A percentile compares a stretch with the other conserved stretches of the same genome.
Conservation (phyloP, 164 flowering plant genomes). For the Brasenia schreberi region DNA sequence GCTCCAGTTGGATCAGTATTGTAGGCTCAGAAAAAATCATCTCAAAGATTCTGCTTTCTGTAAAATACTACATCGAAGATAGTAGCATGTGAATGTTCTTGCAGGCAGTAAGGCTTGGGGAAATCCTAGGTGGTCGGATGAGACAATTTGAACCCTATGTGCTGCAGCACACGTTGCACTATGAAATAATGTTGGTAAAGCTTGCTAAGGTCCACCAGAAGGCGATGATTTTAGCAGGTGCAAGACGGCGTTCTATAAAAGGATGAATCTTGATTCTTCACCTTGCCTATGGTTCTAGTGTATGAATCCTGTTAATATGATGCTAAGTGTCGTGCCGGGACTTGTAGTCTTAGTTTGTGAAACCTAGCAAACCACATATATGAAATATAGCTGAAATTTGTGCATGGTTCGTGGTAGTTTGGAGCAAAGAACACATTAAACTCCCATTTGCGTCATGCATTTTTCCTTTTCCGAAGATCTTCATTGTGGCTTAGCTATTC, state of each 20-base stretch:
- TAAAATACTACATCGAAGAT: too few species aligned
- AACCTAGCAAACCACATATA: too few species aligned
- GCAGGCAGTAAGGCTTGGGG: slow-evolving; percentile 71
- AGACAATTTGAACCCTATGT: slow-evolving; percentile 67
- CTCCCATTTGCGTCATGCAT: too few species aligned
- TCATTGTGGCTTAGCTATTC: too few species aligned
- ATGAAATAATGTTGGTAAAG: slow-evolving; percentile 47
- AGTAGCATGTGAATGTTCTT: not conserved
- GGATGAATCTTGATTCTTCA: not conserved
- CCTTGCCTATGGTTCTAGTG: not conserved
- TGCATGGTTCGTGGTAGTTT: too few species aligned
- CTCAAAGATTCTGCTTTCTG: slow-evolving; percentile 31
- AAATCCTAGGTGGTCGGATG: slow-evolving; percentile 91
- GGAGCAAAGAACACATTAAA: too few species aligned
- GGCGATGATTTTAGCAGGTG: slow-evolving; percentile 73
- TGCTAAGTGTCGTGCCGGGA: too few species aligned
- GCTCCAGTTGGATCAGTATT: slow-evolving; percentile 92
- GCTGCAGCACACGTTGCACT: slow-evolving; percentile 79
- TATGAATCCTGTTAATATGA: too few species aligned
- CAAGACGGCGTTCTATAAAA: too few species aligned
- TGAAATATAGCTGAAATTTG: too few species aligned
- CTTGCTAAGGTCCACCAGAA: slow-evolving; percentile 75
- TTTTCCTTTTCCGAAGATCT: too few species aligned
- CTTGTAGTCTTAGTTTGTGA: too few species aligned
- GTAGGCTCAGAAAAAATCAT: slow-evolving; percentile 81